phyloP scores from a whole-genome alignment of 495 filamentous ascomycete genomes.

The Podospora pseudocomata region DNA sequence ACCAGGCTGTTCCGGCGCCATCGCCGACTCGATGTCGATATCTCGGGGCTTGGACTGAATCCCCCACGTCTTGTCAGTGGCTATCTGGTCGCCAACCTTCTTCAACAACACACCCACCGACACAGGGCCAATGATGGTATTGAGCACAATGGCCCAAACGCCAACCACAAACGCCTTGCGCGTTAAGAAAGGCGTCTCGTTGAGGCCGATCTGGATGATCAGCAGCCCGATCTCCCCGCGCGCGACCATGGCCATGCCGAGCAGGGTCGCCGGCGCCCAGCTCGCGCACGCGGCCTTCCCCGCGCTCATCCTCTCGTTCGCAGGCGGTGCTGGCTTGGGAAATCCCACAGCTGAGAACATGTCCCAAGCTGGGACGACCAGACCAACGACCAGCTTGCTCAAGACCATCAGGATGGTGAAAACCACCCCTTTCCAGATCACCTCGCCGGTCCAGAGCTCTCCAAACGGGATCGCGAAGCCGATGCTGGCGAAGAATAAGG shows the following conservation, averaged over 20 bases:
- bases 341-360: constrained; percentile 7
- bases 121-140: constrained; percentile 69
- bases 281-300: constrained; percentile 22
- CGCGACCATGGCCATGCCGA: constrained; percentile 59
- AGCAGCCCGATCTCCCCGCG: constrained; percentile 78
- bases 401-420: constrained; percentile 68
- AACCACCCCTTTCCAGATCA: constrained; percentile 69
- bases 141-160: constrained; percentile 72
- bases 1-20: background rate
- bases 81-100: constrained; percentile 28
- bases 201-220: constrained; percentile 62
- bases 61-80: constrained; percentile 26
- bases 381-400: constrained; percentile 58
- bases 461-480: constrained; percentile 76
- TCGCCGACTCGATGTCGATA: background rate
- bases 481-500: constrained; percentile 78
- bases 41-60: constrained; percentile 15
- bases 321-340: background rate
- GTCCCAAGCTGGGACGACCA: constrained; percentile 54
- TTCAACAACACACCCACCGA: constrained; percentile 59
- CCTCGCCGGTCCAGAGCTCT: constrained; percentile 58
- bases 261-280: constrained; percentile 27
- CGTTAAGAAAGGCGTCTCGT: constrained; percentile 26
- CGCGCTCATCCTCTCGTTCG: constrained; percentile 8
- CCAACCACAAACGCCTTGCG: constrained; percentile 57